phyloP scores from a whole-genome alignment of 1,284 basidiomycete species.

The Xerocomus cyaneibrunnescens region DNA sequence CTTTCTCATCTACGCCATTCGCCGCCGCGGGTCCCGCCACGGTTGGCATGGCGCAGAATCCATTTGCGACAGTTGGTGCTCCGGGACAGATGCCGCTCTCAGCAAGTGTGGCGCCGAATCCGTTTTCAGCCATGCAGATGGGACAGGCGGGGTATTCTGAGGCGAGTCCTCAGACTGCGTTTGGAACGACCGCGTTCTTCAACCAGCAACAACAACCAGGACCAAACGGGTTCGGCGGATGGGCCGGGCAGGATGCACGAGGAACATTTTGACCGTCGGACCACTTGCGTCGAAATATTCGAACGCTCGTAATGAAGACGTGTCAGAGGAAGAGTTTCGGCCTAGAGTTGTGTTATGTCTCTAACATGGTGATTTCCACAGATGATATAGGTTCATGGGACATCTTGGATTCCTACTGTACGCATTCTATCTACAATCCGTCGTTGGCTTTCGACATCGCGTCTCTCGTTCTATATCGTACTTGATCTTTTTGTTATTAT shows the following conservation, averaged over 20 bases:
- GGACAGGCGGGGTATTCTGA: constrained; percentile 11
- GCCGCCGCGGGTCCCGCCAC: background rate
- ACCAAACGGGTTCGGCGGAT: constrained; percentile 10
- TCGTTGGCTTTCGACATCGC: background rate
- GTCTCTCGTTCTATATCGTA: background rate
- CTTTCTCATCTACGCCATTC: constrained; percentile 14
- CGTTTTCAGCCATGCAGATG: constrained; percentile 21
- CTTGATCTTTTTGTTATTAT: background rate
- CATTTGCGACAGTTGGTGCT: constrained; percentile 3
- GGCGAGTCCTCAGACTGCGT: constrained; percentile 7
- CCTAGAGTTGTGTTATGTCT: too few relatives aligned
- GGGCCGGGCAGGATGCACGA: constrained; percentile 15
- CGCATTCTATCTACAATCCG: background rate
- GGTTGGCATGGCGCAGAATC: constrained; percentile 4
- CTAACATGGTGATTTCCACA: background rate
- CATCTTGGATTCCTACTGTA: constrained; percentile 1
- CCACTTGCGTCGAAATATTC: background rate
- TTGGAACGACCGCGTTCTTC: constrained; percentile 13
- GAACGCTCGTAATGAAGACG: background rate
- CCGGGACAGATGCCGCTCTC: constrained; percentile 9
- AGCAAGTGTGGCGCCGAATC: constrained; percentile 10
- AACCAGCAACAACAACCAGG: constrained; percentile 21
- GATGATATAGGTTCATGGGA: background rate
- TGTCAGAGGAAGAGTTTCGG: background rate
- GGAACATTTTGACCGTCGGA: constrained; percentile 17